Evolutionary conservation across 805 yeast species (phyloP).

Genomic region (Candida alai): DNA sequence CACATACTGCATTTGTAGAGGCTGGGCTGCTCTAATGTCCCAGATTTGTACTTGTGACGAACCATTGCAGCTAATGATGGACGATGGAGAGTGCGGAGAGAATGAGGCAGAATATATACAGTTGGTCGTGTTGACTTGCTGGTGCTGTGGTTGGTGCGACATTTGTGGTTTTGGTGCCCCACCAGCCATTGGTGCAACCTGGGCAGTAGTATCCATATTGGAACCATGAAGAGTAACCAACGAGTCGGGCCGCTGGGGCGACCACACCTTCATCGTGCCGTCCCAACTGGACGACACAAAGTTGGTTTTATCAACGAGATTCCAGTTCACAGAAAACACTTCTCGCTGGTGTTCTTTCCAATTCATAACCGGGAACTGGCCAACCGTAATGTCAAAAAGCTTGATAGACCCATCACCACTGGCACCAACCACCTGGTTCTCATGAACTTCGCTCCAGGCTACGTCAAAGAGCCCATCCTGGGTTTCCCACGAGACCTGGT

Average conservation of each 20-base stretch:
- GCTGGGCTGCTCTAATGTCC: conserved; percentile 73
- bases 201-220: conserved; percentile 21
- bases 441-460: conserved; percentile 89
- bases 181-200: conserved; percentile 17
- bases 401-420: conserved; percentile 90
- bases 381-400: conserved; percentile 69
- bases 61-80: conserved; percentile 67
- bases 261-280: conserved; percentile 79
- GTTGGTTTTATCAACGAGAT: conserved; percentile 57
- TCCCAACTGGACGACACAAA: conserved; percentile 91
- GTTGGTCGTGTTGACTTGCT: conserved; percentile 36
- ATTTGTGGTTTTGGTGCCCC: conserved; percentile 21
- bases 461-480: conserved; percentile 90
- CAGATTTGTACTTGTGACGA: conserved; percentile 73
- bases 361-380: conserved; percentile 67
- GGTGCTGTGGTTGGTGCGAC: conserved; percentile 36
- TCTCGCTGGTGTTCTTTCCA: conserved; percentile 77
- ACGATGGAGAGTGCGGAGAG: conserved; percentile 79
- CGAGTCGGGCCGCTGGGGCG: conserved; percentile 55
- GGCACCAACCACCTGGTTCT: conserved; percentile 77
- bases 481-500: conserved; percentile 67
- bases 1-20: conserved; percentile 54
- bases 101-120: conserved; percentile 79
- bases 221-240: conserved; percentile 48
- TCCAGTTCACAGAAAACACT: conserved; percentile 74